Evolutionary conservation across 306 rosid species (phyloP), one percentile per base, ranked within the genome.

Genomic region (Argentina anserina): DNA sequence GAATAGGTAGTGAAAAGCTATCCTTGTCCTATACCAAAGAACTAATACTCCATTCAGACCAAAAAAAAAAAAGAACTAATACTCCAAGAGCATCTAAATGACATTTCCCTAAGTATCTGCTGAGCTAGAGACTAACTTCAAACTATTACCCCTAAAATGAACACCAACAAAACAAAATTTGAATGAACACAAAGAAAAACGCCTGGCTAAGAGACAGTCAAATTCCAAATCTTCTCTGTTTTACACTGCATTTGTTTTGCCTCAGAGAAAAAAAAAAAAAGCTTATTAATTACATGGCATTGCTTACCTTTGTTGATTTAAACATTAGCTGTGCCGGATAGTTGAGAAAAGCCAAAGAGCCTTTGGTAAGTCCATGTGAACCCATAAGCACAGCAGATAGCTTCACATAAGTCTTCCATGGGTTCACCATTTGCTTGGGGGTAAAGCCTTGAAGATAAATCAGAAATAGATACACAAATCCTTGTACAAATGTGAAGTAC

Each of bases 251-350:
- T 49, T 29, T 42, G 23, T 67, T 69, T 39, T 50, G 80, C 75
- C 29, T 9, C 25, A 37, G 31, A 29, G 37, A 3, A 26, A 56
- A 12, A 18, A 26, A 17, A 2, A 20, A 40, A 56, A n/a, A n/a
- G n/a, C n/a, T n/a, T n/a, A 9, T 10, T 40, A 8, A 7, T 15
- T n/a, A 25, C 39, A 71, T 20, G 13, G 37, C 7, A 21, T 36
- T 61, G 55, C 49, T 29, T 78, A 91, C 98, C 92, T 94, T 94
- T 1, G 98, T 94, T 78, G 98, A 94, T 82, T 94, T 94, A 88
- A 94, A 94, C 98, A 94, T 94, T 45, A 94, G 85, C 76, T 94
- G 98, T n/a, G 98, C 98, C 28, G 98, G 98, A 75, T 94, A 94
- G 76, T 94, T 94, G 39, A 94, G 98, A 71, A 84, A 94, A 72